Percentiles rank a stretch among this genome's conserved stretches.
Evolutionary conservation across 169 alveolate genomes (phyloP).

Genomic region (Babesia bovis): DNA sequence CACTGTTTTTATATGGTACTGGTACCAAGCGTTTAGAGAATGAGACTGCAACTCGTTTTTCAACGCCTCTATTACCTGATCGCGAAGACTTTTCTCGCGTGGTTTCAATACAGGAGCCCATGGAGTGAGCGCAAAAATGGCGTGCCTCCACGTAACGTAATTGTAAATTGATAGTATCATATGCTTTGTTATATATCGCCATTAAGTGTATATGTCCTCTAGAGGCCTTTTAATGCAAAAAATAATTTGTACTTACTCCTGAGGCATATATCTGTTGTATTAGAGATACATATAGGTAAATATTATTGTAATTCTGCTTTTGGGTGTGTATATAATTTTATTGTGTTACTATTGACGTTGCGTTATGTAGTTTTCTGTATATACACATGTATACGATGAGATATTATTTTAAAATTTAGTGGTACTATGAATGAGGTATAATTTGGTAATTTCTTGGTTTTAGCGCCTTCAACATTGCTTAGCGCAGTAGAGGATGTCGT

Average conservation of each 20-base stretch:
- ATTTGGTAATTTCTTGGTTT: too few species aligned
- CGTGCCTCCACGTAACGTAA: background rate
- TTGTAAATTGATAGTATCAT: background rate
- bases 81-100: background rate
- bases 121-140: background rate
- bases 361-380: conserved; percentile 1
- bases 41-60: conserved; percentile 10
- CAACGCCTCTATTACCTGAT: conserved; percentile 55
- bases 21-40: conserved; percentile 45
- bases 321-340: too few species aligned
- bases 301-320: too few species aligned
- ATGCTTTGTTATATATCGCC: too few species aligned
- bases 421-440: too few species aligned
- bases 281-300: too few species aligned
- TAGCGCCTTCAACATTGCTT: background rate
- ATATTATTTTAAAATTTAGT: too few species aligned
- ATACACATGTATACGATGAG: conserved; percentile 18
- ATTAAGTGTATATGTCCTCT: too few species aligned
- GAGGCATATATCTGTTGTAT: too few species aligned
- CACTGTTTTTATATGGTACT: conserved; percentile 47
- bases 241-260: too few species aligned
- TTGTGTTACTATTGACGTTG: too few species aligned
- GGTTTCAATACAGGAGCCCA: conserved; percentile 9
- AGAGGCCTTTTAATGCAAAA: too few species aligned
- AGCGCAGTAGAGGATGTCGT: conserved; percentile 7